These are phyloP conservation scores for Cruciata laevipes DNA, from an alignment of 257 asterid genomes.

Conservation along the genomic window DNA sequence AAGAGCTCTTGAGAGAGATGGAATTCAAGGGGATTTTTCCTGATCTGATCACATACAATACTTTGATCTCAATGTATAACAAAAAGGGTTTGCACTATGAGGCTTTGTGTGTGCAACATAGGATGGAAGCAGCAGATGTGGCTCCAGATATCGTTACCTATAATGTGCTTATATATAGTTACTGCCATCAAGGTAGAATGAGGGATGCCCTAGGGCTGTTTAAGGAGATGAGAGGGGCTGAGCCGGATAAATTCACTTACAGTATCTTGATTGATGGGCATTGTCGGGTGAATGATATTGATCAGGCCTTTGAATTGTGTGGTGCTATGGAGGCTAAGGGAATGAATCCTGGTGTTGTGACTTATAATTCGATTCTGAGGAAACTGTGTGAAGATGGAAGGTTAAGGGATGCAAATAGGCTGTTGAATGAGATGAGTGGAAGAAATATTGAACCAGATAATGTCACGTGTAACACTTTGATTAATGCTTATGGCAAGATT, in stretches of 20 bases:
- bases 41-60: constrained; percentile 73
- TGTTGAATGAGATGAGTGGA: constrained; percentile 62
- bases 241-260: constrained; percentile 69
- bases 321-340: constrained; percentile 58
- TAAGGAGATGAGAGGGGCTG: constrained; percentile 53
- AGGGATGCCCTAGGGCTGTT: constrained; percentile 73
- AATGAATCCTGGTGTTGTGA: constrained; percentile 58
- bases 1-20: constrained; percentile 62
- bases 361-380: constrained; percentile 74
- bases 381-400: constrained; percentile 76
- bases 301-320: constrained; percentile 53
- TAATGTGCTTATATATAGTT: constrained; percentile 71
- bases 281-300: constrained; percentile 58
- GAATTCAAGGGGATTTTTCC: constrained; percentile 53
- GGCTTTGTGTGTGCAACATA: constrained; percentile 72
- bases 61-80: constrained; percentile 75
- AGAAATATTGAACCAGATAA: constrained; percentile 59
- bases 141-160: constrained; percentile 77
- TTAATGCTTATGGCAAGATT: constrained; percentile 79
- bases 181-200: constrained; percentile 82
- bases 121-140: constrained; percentile 65
- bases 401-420: constrained; percentile 54
- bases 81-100: constrained; percentile 88
- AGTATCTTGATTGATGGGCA: constrained; percentile 83
- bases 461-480: constrained; percentile 79